A percentile compares a stretch with the other conserved stretches of the same genome.
These are phyloP conservation scores for Colletotrichum simmondsii DNA, from an alignment of 2,329 filamentous ascomycete species.

Conservation along the genomic window DNA sequence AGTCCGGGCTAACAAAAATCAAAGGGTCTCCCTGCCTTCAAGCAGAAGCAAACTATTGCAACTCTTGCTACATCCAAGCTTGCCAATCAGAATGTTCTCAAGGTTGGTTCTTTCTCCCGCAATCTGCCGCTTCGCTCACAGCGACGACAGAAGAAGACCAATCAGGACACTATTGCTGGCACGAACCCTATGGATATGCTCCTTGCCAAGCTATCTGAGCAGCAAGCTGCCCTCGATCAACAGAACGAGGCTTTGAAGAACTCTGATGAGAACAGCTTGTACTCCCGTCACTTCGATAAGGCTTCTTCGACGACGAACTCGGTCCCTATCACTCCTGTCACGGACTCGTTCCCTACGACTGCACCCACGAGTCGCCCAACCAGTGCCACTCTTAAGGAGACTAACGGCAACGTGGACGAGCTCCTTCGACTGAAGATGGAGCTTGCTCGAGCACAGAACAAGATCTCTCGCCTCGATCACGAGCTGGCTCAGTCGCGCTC, in stretches of 20 bases:
- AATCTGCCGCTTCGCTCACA: conserved; percentile 36
- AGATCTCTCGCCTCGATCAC: conserved; percentile 77
- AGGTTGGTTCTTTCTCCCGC: conserved; percentile 51
- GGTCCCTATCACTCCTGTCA: conserved; percentile 71
- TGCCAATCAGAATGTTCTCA: conserved; percentile 63
- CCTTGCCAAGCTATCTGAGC: conserved; percentile 78
- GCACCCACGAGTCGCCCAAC: conserved; percentile 63
- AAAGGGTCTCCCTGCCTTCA: background rate
- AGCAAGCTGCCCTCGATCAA: conserved; percentile 69
- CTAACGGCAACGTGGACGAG: conserved; percentile 61
- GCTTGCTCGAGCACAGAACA: conserved; percentile 75
- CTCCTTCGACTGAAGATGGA: conserved; percentile 76
- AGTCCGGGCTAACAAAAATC: background rate
- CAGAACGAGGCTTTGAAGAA: conserved; percentile 65
- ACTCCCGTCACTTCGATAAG: conserved; percentile 54
- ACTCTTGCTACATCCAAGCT: conserved; percentile 65
- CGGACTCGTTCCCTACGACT: conserved; percentile 61
- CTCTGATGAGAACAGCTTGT: conserved; percentile 48
- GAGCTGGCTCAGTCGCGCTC: conserved; percentile 75
- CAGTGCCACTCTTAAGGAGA: conserved; percentile 60
- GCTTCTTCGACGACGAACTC: conserved; percentile 64
- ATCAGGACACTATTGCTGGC: conserved; percentile 54
- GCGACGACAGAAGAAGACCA: conserved; percentile 59
- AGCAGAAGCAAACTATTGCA: conserved; percentile 54
- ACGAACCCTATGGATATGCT: conserved; percentile 75